phyloP scores from a whole-genome alignment of 805 yeast genomes.

The Cyberlindnera misumaiensis region DNA sequence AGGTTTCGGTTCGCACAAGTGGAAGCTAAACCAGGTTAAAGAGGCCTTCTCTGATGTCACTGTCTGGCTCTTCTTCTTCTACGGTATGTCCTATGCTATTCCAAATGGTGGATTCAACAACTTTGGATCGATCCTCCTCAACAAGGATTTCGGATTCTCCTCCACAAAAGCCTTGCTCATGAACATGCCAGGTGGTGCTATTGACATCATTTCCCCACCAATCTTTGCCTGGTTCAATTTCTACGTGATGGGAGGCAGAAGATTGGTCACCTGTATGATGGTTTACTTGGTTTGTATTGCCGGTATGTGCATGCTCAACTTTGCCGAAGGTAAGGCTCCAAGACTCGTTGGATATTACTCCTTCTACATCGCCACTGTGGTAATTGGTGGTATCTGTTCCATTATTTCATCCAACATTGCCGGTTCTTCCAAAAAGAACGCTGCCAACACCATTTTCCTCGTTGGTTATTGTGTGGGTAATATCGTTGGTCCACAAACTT shows the following conservation, averaged over 20 bases:
- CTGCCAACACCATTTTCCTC: slow-evolving; percentile 49
- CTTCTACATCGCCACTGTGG: slow-evolving; percentile 28
- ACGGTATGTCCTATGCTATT: slow-evolving; percentile 35
- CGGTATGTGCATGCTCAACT: slow-evolving; percentile 11
- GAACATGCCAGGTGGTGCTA: slow-evolving; percentile 28
- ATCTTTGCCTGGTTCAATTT: slow-evolving; percentile 8
- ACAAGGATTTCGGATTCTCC: slow-evolving; percentile 13
- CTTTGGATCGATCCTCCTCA: slow-evolving; percentile 14
- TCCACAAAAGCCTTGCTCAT: slow-evolving; percentile 15
- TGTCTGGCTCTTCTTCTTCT: slow-evolving; percentile 39
- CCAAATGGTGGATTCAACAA: slow-evolving; percentile 45
- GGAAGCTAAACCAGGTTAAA: slow-evolving; percentile 45
- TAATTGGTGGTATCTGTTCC: slow-evolving; percentile 28
- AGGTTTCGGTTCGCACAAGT: slow-evolving; percentile 49
- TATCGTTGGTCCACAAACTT: slow-evolving; percentile 69
- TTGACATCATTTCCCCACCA: slow-evolving; percentile 24
- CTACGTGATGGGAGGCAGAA: slow-evolving; percentile 3
- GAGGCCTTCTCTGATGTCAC: slow-evolving; percentile 46
- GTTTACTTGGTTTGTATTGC: slow-evolving; percentile 3
- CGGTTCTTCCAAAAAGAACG: slow-evolving; percentile 65
- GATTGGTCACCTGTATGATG: slow-evolving; percentile 5
- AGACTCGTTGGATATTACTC: slow-evolving; percentile 23
- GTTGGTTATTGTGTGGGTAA: slow-evolving; percentile 64
- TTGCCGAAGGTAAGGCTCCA: slow-evolving; percentile 12
- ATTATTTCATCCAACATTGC: slow-evolving; percentile 45